Evolutionary conservation across 352 stramenopile genomes (phyloP), one percentile per base, ranked within the genome.

Genomic region (Pythium biforme): DNA sequence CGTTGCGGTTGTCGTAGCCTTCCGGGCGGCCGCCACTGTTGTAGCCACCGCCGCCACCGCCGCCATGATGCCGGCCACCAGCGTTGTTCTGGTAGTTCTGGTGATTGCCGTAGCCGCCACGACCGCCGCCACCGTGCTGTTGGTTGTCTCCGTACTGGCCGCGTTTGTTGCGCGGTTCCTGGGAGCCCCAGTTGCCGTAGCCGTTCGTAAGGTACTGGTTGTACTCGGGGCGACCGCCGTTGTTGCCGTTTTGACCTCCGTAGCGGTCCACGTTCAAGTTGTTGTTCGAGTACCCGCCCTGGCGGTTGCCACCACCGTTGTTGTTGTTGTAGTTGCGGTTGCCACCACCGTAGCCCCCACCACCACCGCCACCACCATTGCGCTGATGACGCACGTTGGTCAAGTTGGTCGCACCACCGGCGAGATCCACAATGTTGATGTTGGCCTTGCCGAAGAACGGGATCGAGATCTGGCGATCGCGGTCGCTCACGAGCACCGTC

Each of bases 361-460:
- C 66, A 9, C 73, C 57, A 41, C 78, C 76, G 31, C 74, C 66
- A 25, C 73, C 70, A 20, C 76, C 61, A 45, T 63, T 76, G 53
- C 55, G 55, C 15, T 83, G 81, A 26, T 83, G 75, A 23, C 80
- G 76, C 27, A 88, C 76, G 61, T 90, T 89, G 11, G 83, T 91
- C 25, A 77, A 49, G 25, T 66, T 78, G 17, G 50, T 63, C 2
- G 77, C 72, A 34, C 68, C 73, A 15, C 85, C 85, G 1, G 85
- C 85, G 33, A 94, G 62, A 67, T 94, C 85, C 51, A 92, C 81
- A 41, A 94, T 92, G 58, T 84, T 92, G 66, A 94, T 94, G 69
- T 90, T 90, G 17, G 77, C 81, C 52, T 88, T 89, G 45, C 83
- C 85, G 22, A 94, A 90, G 71, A 89, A 90, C 31, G 85, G 85